phyloP scores from a whole-genome alignment of 345 rosid species.

The Xanthoceras sorbifolium region DNA sequence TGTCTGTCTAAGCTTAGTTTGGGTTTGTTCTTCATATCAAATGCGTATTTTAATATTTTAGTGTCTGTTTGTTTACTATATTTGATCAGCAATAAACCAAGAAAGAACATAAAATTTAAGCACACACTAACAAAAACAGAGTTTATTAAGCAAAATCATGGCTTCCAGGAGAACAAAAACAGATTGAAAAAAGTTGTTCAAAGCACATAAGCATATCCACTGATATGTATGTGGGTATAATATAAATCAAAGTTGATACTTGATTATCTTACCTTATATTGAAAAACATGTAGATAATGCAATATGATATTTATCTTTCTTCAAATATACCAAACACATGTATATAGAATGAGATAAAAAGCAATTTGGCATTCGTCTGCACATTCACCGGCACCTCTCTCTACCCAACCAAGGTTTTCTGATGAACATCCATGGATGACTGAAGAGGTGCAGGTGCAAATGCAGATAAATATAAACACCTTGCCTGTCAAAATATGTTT shows the following conservation, averaged over 20 bases:
- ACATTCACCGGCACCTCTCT: conserved; percentile 32
- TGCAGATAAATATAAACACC: conserved; percentile 43
- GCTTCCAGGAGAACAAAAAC: neutral
- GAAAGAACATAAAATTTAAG: too few species aligned
- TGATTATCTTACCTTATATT: neutral
- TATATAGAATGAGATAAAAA: neutral
- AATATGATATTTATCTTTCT: neutral
- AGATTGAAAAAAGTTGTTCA: neutral
- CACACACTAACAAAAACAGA: neutral
- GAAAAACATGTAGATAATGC: neutral
- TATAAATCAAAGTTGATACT: neutral
- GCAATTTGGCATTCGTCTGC: conserved; percentile 40
- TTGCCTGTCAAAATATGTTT: conserved; percentile 6
- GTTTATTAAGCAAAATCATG: neutral
- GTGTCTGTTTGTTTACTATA: too few species aligned
- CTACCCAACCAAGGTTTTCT: neutral
- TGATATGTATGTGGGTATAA: neutral
- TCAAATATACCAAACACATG: neutral
- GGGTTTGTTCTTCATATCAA: neutral
- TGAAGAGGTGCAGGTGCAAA: conserved; percentile 53
- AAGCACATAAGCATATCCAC: neutral
- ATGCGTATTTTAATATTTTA: neutral
- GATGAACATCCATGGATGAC: neutral
- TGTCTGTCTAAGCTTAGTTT: too few species aligned
- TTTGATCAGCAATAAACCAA: neutral